Conservation (phyloP, 768 basidiomycete species). For the Leccinum obscurum region DNA sequence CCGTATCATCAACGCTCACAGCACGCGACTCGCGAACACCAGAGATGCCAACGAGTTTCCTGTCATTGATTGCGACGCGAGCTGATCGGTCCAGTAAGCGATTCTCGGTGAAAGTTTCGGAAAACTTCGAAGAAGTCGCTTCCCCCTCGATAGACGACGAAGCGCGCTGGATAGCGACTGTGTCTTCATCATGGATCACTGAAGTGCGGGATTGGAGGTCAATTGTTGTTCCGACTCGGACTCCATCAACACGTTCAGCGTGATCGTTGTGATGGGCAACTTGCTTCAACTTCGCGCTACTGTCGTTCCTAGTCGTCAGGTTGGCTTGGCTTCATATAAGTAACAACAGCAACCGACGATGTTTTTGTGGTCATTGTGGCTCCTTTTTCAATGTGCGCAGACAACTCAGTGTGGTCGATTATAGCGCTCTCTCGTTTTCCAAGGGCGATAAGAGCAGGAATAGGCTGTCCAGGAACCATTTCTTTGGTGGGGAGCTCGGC, state of each 20-base stretch:
- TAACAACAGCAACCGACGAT: constrained; percentile 7
- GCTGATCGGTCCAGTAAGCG: background rate
- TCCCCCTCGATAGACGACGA: background rate
- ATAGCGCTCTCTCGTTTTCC: background rate
- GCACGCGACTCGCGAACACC: background rate
- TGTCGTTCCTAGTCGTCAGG: background rate
- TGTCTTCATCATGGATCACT: background rate
- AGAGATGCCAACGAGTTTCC: background rate
- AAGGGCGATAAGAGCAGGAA: background rate
- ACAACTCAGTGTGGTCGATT: background rate
- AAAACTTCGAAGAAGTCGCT: background rate
- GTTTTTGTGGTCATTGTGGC: background rate
- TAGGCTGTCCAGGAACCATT: background rate
- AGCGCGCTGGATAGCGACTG: background rate
- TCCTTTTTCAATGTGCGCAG: background rate
- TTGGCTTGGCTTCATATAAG: background rate
- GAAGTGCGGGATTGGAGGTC: background rate
- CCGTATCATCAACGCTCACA: background rate
- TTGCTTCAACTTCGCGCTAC: background rate
- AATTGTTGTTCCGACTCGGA: background rate
- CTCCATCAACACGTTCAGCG: background rate
- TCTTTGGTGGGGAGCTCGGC: background rate
- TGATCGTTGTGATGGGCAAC: too few relatives aligned
- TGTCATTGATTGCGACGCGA: background rate
- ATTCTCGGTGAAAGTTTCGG: background rate